These are phyloP conservation scores for Pancytospora philotis DNA, from an alignment of 371 early-diverging fungal genomes.

Conservation along the genomic window DNA sequence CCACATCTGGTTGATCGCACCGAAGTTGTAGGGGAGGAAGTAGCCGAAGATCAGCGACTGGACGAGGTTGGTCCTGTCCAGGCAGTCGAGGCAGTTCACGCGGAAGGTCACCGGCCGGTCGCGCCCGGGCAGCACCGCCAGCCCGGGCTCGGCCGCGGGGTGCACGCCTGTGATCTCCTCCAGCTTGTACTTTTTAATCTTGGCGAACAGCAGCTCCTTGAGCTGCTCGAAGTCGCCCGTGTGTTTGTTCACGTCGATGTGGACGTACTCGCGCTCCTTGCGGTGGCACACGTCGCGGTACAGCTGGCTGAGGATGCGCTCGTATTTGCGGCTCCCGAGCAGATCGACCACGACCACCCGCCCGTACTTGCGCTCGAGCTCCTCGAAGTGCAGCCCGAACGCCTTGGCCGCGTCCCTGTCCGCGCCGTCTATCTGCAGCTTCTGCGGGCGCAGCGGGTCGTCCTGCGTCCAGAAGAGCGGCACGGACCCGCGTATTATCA, in stretches of 20 bases:
- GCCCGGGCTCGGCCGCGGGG: neutral
- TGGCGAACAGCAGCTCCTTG: constrained; percentile 28
- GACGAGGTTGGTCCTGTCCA: constrained; percentile 54
- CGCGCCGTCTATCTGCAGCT: constrained; percentile 60
- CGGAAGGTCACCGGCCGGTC: constrained; percentile 20
- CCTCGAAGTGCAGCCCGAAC: constrained; percentile 68
- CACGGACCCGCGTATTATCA: constrained; percentile 43
- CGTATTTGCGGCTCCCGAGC: constrained; percentile 63
- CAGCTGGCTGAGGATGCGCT: constrained; percentile 26
- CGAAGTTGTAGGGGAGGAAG: neutral
- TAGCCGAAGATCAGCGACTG: constrained; percentile 49
- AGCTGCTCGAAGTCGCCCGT: constrained; percentile 32
- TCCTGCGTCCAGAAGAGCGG: constrained; percentile 51
- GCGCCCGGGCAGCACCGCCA: neutral
- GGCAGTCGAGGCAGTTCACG: constrained; percentile 54
- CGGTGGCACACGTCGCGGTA: constrained; percentile 26
- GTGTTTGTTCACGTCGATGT: constrained; percentile 46
- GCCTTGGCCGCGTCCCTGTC: constrained; percentile 66
- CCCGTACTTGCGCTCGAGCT: constrained; percentile 66
- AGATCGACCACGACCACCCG: constrained; percentile 70
- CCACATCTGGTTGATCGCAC: constrained; percentile 18
- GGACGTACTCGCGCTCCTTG: constrained; percentile 29
- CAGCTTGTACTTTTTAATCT: constrained; percentile 9
- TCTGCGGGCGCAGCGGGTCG: constrained; percentile 25
- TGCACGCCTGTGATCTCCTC: neutral